These are phyloP conservation scores for Rubroboletus pulcherrimus DNA, from an alignment of 768 basidiomycete genomes.

Conservation along the genomic window DNA sequence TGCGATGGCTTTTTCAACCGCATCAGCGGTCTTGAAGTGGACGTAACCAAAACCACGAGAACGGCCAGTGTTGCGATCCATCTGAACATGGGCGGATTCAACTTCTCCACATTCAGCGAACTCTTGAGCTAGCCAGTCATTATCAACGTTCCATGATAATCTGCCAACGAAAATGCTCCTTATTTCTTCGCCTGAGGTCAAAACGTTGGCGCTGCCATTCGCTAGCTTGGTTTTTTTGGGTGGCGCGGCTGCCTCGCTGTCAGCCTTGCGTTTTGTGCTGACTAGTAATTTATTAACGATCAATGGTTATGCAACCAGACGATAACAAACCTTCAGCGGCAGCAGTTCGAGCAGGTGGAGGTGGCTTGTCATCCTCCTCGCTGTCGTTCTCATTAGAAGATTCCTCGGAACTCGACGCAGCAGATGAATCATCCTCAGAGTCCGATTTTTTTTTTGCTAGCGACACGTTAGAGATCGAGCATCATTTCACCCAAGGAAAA, in stretches of 20 bases:
- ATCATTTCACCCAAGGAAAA: not conserved
- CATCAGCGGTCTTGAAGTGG: constrained; percentile 63
- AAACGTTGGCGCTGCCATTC: constrained; percentile 42
- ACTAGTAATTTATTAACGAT: constrained; percentile 1
- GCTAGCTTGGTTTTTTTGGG: constrained; percentile 82
- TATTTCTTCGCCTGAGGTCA: constrained; percentile 41
- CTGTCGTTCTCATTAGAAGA: constrained; percentile 11
- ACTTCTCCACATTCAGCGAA: constrained; percentile 89
- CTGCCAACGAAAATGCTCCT: constrained; percentile 87
- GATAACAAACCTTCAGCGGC: constrained; percentile 37
- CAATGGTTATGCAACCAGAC: not conserved
- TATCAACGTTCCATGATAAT: constrained; percentile 95
- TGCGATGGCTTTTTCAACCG: constrained; percentile 76
- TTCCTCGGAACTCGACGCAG: constrained; percentile 7
- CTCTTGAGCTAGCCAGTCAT: constrained; percentile 89
- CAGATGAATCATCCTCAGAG: constrained; percentile 2
- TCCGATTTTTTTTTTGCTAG: not conserved
- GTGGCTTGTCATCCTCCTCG: not conserved
- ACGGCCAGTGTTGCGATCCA: constrained; percentile 75
- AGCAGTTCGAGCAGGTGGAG: constrained; percentile 42
- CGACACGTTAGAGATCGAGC: not conserved
- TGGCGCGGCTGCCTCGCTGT: constrained; percentile 52
- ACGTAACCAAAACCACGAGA: constrained; percentile 87
- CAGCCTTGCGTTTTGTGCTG: constrained; percentile 78
- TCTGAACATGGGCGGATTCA: constrained; percentile 82